These are phyloP conservation scores for Spathaspora passalidarum DNA, from an alignment of 805 yeast genomes.

Conservation along the genomic window DNA sequence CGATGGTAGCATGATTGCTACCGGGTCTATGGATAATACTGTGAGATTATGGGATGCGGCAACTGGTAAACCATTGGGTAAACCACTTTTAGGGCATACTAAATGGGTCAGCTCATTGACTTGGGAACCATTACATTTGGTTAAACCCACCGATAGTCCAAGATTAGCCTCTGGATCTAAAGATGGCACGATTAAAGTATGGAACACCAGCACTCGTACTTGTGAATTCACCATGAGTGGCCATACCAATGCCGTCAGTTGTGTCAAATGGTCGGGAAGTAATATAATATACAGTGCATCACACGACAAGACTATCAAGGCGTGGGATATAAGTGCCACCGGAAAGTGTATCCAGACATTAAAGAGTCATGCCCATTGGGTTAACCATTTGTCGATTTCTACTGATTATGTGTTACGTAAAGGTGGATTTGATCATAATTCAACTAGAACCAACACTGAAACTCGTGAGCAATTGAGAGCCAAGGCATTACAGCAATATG, in stretches of 20 bases:
- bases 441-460: constrained; percentile 38
- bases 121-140: constrained; percentile 93
- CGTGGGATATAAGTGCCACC: constrained; percentile 75
- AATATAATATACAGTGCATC: constrained; percentile 84
- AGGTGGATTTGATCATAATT: constrained; percentile 80
- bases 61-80: constrained; percentile 72
- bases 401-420: constrained; percentile 85
- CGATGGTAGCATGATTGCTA: constrained; percentile 85
- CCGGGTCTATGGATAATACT: constrained; percentile 94
- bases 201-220: constrained; percentile 77
- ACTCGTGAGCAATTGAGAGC: constrained; percentile 29
- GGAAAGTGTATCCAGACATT: constrained; percentile 79
- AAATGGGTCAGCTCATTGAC: constrained; percentile 87
- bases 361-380: constrained; percentile 96
- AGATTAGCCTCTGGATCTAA: constrained; percentile 85
- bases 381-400: constrained; percentile 86
- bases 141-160: constrained; percentile 60
- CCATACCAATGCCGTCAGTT: constrained; percentile 83
- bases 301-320: constrained; percentile 90
- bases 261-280: constrained; percentile 96
- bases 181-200: constrained; percentile 83
- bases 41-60: constrained; percentile 82
- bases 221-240: constrained; percentile 76
- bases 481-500: constrained; percentile 59
- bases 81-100: constrained; percentile 72